A percentile compares a stretch with the other conserved stretches of the same genome.
Conservation (phyloP, 148 eudicot genomes). For the Amaranthus cruentus region DNA sequence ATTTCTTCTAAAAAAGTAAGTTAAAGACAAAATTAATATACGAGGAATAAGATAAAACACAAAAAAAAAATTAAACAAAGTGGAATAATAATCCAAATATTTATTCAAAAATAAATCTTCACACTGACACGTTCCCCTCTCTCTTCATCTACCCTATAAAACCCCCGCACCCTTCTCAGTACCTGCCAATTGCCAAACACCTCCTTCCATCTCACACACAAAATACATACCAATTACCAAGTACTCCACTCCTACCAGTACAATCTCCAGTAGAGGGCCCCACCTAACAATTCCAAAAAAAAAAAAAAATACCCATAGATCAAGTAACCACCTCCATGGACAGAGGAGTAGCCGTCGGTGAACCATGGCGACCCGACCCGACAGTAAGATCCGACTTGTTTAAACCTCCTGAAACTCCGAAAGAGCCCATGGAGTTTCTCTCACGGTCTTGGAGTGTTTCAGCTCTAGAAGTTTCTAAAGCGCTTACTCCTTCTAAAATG, state of each 20-base stretch:
- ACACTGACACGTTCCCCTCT: constrained; percentile 14
- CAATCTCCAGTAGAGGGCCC: background rate
- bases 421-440: constrained; percentile 86
- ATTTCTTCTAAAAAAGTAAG: background rate
- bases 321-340: constrained; percentile 13
- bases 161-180: constrained; percentile 10
- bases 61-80: background rate
- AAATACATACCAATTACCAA: background rate
- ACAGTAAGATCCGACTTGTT: constrained; percentile 18
- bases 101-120: too few relatives aligned
- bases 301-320: background rate
- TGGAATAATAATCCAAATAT: background rate
- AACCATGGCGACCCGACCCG: constrained; percentile 35
- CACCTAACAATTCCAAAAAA: background rate
- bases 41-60: background rate
- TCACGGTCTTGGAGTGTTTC: constrained; percentile 94
- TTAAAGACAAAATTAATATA: background rate
- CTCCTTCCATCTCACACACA: background rate
- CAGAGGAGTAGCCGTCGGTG: constrained; percentile 27
- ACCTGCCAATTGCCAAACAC: constrained; percentile 1
- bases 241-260: background rate
- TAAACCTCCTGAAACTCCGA: constrained; percentile 79
- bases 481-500: constrained; percentile 41
- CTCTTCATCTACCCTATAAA: constrained; percentile 5
- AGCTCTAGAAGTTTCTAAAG: constrained; percentile 64